Conservation (phyloP, 2,329 filamentous ascomycete genomes). For the Pseudogymnoascus destructans region DNA sequence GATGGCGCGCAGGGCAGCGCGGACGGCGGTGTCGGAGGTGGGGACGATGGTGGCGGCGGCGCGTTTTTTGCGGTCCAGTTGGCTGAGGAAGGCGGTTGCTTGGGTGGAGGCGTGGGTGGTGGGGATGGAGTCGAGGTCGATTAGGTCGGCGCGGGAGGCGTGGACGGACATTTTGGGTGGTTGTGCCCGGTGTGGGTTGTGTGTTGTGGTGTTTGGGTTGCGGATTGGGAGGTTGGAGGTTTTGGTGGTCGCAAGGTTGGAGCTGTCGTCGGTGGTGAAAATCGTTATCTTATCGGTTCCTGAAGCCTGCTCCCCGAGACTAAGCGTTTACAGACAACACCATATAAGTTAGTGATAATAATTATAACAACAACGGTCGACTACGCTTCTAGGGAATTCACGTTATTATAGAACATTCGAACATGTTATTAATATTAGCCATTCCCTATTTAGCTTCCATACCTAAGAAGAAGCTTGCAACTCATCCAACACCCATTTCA, state of each 20-base stretch:
- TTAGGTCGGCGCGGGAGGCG: constrained; percentile 4
- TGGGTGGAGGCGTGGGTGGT: constrained; percentile 16
- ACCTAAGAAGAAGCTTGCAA: background rate
- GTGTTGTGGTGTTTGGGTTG: background rate
- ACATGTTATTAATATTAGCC: background rate
- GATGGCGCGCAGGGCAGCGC: constrained; percentile 65
- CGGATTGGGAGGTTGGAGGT: background rate
- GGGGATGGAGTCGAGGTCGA: constrained; percentile 5
- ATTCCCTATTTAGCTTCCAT: background rate
- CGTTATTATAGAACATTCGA: background rate
- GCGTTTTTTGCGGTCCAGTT: constrained; percentile 83
- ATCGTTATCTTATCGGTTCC: background rate
- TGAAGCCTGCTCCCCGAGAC: background rate
- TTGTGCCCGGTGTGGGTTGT: background rate
- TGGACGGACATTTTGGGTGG: constrained; percentile 5
- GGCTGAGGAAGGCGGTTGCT: constrained; percentile 30
- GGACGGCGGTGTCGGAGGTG: constrained; percentile 82
- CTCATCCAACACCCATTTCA: constrained; percentile 25
- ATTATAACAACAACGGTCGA: background rate
- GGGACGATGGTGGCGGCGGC: constrained; percentile 84
- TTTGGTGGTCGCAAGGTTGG: background rate
- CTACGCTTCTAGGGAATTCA: background rate
- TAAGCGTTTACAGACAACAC: background rate
- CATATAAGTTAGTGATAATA: background rate
- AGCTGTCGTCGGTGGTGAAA: background rate